Evolutionary conservation across 257 asterid genomes (phyloP), one percentile per base, ranked within the genome.

Genomic region (Striga asiatica): DNA sequence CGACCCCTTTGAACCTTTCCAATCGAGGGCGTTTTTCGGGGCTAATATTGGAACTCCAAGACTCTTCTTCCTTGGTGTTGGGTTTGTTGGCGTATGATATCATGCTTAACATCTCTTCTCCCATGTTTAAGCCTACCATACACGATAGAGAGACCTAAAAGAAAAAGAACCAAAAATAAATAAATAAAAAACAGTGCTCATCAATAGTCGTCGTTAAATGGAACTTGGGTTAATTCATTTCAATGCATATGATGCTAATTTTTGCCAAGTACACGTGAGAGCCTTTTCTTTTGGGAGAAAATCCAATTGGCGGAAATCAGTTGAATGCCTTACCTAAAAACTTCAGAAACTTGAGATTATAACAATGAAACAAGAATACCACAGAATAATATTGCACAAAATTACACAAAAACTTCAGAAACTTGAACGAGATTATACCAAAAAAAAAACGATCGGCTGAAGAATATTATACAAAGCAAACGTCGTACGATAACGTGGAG

Each of bases 1-100:
- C 85, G 0, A 87, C 95, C 0, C 96, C 95, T 62, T 91, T 87
- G 76, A 75, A 91, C 35, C 78, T 62, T 6, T 74, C 77, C 13
- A 39, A 6, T 43, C 70, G 61, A 1, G 61, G 17, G 0, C 74
- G 67, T 74, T 77, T 13, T 14, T 22, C 8, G 48, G 28, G 0
- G 58, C 66, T 58, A n/a, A 68, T 55, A 23, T 61, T 76, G 9
- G 77, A 71, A 49, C 78, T 81, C 3, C 74, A 78, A 10, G 72
- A 66, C 51, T 78, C 81, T 13, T 54, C 66, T 1, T 60, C 62
- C 20, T 5, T 21, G 60, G 56, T 61, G 29, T 29, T 29, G 56
- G 53, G 1, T 1, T 29, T 29, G 35, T 66, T 75, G 23, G 66
- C 39, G 2, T 45, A 54, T 4, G 81, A 66, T 12, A 66, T 49